Base-by-base conservation (phyloP, 495 filamentous ascomycete species). In the Annulohypoxylon maeteangense region DNA sequence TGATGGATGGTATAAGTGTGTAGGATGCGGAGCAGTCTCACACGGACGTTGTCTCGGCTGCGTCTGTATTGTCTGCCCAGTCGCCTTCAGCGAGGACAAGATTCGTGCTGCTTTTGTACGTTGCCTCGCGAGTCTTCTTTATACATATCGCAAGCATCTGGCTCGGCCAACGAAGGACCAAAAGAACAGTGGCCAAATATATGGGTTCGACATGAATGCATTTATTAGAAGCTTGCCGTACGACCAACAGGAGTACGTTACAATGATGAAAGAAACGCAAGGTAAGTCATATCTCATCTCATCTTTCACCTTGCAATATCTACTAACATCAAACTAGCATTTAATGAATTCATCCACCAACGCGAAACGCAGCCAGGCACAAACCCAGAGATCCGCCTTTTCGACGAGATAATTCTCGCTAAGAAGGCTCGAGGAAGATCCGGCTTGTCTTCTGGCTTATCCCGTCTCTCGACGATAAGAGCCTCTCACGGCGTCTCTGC, bases 261-360 rank as follows among this genome's bases (percentile, higher is more conserved):
- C 81, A 58, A 90, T 95, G 85, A 86, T 99, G 76, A 91, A 92
- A 76, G 92, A 99, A 70, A 99, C 95, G 4, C 95, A 99, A 89
- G 90, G 92, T 94, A 84, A 76, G 85, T 70, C 31, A n/a, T 42
- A 22, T 1, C 27, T 38, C n/a, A n/a, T n/a, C 11, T n/a, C 7
- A 7, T 12, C 29, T 27, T 11, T 34, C 12, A 40, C 0, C 8
- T 45, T 59, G 25, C 16, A 51, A 34, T 55, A 12, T 14, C 31
- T 71, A 40, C 70, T 76, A 54, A 75, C 53, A 36, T 14, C n/a
- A 34, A 8, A 40, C 11, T 53, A 95, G 94, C 86, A 14, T 98
- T 99, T 80, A 97, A 97, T 76, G 93, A 98, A 79, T 99, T 98
- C 76, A 95, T 98, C 74, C 93, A 96, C 76, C 93, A 97, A 54